These are phyloP conservation scores for Penicillium pulvis DNA, from an alignment of 495 filamentous ascomycete species.

Conservation along the genomic window DNA sequence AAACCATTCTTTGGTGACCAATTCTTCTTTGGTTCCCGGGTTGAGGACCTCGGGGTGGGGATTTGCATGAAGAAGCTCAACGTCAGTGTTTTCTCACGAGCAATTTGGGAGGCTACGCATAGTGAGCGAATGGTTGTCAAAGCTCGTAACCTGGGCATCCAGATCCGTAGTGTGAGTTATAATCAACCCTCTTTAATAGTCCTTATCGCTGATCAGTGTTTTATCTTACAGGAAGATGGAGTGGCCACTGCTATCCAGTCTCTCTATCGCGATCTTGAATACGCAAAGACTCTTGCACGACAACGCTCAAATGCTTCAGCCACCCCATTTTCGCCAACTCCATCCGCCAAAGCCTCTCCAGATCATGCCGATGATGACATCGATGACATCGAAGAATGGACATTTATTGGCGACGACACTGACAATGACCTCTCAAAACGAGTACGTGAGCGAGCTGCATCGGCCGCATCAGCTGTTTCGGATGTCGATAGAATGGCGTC, in stretches of 20 bases:
- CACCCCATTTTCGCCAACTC: slow-evolving; percentile 45
- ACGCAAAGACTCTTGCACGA: slow-evolving; percentile 86
- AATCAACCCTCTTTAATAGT: background rate
- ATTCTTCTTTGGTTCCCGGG: slow-evolving; percentile 87
- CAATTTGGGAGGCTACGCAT: slow-evolving; percentile 90
- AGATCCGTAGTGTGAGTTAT: slow-evolving; percentile 77
- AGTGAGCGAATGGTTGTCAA: slow-evolving; percentile 87
- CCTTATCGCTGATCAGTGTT: background rate
- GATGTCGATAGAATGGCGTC: slow-evolving; percentile 26
- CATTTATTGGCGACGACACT: slow-evolving; percentile 69
- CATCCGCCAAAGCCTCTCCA: slow-evolving; percentile 34
- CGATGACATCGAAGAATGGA: slow-evolving; percentile 66
- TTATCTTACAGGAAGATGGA: slow-evolving; percentile 70
- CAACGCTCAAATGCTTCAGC: slow-evolving; percentile 48
- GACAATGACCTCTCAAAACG: slow-evolving; percentile 56
- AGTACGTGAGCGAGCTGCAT: slow-evolving; percentile 35
- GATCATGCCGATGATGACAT: slow-evolving; percentile 47
- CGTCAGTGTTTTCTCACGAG: slow-evolving; percentile 74
- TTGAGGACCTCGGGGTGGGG: slow-evolving; percentile 92
- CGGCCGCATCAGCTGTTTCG: slow-evolving; percentile 21
- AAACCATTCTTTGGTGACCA: slow-evolving; percentile 98
- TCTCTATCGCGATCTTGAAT: slow-evolving; percentile 94
- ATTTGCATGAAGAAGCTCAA: slow-evolving; percentile 89
- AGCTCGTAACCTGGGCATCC: slow-evolving; percentile 76
- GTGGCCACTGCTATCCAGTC: slow-evolving; percentile 86